Evolutionary conservation across 176 grass and related monocot species (phyloP).

Genomic region (Ensete ventricosum): DNA sequence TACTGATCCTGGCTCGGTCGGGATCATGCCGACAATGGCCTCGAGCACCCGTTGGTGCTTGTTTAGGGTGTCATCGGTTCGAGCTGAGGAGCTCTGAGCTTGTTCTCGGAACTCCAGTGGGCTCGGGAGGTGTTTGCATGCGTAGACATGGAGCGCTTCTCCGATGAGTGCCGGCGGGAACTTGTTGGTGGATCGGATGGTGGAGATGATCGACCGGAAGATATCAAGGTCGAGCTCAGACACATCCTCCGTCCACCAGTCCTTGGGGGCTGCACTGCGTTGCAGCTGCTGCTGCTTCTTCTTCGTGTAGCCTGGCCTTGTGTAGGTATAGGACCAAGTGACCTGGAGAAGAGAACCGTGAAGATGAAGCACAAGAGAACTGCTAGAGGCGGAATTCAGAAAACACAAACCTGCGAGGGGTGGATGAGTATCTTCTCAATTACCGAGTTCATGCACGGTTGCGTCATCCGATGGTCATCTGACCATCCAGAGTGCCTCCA

Average conservation of each 20-base stretch:
- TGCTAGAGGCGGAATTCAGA: background rate
- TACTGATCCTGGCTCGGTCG: slow-evolving; percentile 42
- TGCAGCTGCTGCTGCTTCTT: slow-evolving; percentile 18
- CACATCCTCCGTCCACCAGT: slow-evolving; percentile 98
- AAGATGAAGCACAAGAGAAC: background rate
- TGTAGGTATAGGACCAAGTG: slow-evolving; percentile 83
- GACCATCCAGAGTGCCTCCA: slow-evolving; percentile 75
- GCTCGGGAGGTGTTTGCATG: slow-evolving; percentile 72
- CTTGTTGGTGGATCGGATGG: slow-evolving; percentile 46
- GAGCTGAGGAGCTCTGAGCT: slow-evolving; percentile 31
- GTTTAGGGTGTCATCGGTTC: slow-evolving; percentile 32
- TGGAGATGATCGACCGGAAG: slow-evolving; percentile 67
- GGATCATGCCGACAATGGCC: slow-evolving; percentile 79
- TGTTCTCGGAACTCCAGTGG: slow-evolving; percentile 22
- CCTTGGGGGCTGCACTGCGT: slow-evolving; percentile 58
- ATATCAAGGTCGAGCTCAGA: slow-evolving; percentile 88
- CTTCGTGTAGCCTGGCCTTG: slow-evolving; percentile 52
- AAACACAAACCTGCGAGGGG: slow-evolving; percentile 35
- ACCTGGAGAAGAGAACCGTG: slow-evolving; percentile 33
- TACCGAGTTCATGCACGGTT: slow-evolving; percentile 74
- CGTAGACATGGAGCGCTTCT: slow-evolving; percentile 90
- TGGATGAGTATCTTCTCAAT: slow-evolving; percentile 76
- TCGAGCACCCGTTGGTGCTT: slow-evolving; percentile 69
- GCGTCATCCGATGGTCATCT: slow-evolving; percentile 53
- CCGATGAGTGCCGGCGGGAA: slow-evolving; percentile 72